Percentiles rank a stretch among this genome's conserved stretches.
These are phyloP conservation scores for Simmondsia chinensis DNA, from an alignment of 148 eudicot genomes.

Conservation along the genomic window DNA sequence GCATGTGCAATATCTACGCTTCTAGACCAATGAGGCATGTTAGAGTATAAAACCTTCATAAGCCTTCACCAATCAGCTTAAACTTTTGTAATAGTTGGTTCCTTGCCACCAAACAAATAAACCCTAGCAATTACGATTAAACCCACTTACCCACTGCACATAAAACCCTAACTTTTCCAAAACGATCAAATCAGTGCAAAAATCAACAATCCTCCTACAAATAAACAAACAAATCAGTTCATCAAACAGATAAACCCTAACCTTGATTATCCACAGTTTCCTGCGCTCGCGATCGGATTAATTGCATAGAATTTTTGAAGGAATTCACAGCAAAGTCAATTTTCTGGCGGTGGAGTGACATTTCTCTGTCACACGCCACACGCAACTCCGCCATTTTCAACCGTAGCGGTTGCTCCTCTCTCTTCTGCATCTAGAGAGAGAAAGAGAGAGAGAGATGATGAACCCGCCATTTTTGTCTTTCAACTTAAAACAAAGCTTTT, in stretches of 20 bases:
- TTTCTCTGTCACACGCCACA: conserved; percentile 38
- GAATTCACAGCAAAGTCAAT: conserved; percentile 14
- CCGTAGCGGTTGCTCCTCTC: conserved; percentile 13
- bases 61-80: too few species aligned
- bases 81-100: too few species aligned
- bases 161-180: conserved; percentile 3
- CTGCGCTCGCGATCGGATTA: conserved; percentile 20
- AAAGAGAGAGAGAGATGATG: background rate
- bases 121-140: too few species aligned
- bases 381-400: conserved; percentile 44
- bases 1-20: too few species aligned
- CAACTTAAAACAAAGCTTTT: too few species aligned
- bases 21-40: too few species aligned
- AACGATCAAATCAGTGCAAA: background rate
- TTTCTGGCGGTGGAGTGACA: conserved; percentile 34
- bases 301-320: conserved; percentile 28
- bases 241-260: background rate
- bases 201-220: conserved; percentile 1
- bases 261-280: conserved; percentile 42
- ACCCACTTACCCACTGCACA: background rate
- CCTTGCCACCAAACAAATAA: too few species aligned
- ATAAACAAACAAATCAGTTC: background rate
- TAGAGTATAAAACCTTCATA: too few species aligned
- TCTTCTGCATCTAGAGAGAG: conserved; percentile 7
- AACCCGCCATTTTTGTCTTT: conserved; percentile 24